These are phyloP conservation scores for Leccinellum luteum DNA, from an alignment of 768 basidiomycete genomes.

Conservation along the genomic window DNA sequence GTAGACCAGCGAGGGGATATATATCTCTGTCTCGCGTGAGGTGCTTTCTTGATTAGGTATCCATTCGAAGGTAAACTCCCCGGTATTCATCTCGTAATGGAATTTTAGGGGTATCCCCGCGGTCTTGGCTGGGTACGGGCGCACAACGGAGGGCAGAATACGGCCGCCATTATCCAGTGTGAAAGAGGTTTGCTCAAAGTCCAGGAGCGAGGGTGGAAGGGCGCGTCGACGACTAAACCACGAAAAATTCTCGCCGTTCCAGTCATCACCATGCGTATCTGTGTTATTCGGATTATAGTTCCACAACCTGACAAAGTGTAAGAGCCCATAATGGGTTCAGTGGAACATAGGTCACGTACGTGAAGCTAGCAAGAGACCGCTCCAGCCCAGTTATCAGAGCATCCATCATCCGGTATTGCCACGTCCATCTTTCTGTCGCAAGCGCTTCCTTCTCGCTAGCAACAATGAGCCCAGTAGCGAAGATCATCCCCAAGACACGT, in stretches of 20 bases:
- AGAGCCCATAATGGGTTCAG: background rate
- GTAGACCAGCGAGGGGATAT: conserved; percentile 63
- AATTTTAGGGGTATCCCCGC: conserved; percentile 78
- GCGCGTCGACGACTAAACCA: conserved; percentile 77
- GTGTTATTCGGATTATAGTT: conserved; percentile 90
- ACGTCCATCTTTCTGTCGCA: conserved; percentile 65
- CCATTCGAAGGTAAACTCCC: conserved; percentile 68
- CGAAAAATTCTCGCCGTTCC: conserved; percentile 98
- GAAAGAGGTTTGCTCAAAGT: conserved; percentile 58
- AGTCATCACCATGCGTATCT: conserved; percentile 76
- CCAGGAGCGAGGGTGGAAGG: conserved; percentile 52
- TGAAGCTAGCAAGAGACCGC: conserved; percentile 73
- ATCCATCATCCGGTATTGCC: conserved; percentile 94
- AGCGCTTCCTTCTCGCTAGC: conserved; percentile 70
- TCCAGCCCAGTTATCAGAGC: conserved; percentile 85
- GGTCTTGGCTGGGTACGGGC: conserved; percentile 89
- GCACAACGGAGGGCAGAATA: conserved; percentile 73
- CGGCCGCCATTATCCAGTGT: conserved; percentile 82
- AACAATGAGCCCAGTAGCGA: background rate
- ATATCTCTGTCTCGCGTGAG: conserved; percentile 80
- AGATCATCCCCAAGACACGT: conserved; percentile 25
- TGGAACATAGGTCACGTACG: conserved; percentile 49
- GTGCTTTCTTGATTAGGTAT: conserved; percentile 18
- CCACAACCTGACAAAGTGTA: conserved; percentile 64
- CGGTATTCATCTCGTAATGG: conserved; percentile 76